Evolutionary conservation across 192 early-diverging fungal genomes (phyloP).

Genomic region (Rhizoclosmatium globosum): DNA sequence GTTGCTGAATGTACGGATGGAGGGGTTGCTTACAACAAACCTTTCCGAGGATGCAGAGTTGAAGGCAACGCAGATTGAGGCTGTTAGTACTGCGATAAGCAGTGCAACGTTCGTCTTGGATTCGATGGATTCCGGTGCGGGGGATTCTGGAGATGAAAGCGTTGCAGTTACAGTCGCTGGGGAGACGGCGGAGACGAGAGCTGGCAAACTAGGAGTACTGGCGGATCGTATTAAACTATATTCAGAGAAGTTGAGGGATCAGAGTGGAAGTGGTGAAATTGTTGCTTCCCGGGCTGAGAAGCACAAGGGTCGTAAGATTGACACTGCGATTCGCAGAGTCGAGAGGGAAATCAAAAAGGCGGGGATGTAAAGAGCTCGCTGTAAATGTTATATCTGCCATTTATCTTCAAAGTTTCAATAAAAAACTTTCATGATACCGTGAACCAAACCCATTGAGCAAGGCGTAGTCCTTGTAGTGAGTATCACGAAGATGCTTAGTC

Average conservation of each 20-base stretch:
- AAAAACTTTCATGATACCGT: no score
- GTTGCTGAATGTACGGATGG: conserved; percentile 4
- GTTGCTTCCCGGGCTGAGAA: conserved; percentile 9
- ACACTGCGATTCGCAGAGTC: conserved; percentile 18
- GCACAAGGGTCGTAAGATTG: conserved; percentile 7
- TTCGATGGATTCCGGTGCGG: not conserved
- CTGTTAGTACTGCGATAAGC: conserved; percentile 19
- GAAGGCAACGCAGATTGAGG: not conserved
- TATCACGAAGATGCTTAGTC: no score
- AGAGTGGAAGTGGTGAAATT: not conserved
- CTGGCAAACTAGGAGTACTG: conserved; percentile 3
- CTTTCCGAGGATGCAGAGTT: not conserved
- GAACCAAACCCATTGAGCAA: no score
- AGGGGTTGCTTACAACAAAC: not conserved
- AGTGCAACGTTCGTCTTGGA: conserved; percentile 27
- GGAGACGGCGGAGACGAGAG: conserved; percentile 6
- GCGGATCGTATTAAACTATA: conserved; percentile 2
- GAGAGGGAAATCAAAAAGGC: conserved; percentile 30
- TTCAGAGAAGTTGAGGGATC: conserved; percentile 24
- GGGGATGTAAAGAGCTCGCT: not conserved
- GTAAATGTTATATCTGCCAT: no score
- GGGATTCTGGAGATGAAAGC: not conserved
- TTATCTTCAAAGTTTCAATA: no score
- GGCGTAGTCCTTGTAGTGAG: no score
- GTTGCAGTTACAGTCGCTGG: not conserved